Evolutionary conservation across 2,329 filamentous ascomycete genomes (phyloP).

Genomic region (Botryosphaeria dothidea): DNA sequence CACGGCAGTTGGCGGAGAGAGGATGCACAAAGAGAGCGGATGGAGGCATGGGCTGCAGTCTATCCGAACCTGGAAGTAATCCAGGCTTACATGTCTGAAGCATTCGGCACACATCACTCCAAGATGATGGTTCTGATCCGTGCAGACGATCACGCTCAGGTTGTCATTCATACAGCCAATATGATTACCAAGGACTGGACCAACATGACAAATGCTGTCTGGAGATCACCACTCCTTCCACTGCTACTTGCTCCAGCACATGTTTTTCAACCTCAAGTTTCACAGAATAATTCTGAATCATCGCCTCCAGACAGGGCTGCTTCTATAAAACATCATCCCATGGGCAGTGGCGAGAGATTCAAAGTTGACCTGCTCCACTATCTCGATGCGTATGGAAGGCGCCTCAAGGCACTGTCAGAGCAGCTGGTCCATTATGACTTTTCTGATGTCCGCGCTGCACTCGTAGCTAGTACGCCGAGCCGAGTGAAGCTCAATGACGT

Average conservation of each 20-base stretch:
- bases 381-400: slow-evolving; percentile 66
- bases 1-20: slow-evolving; percentile 71
- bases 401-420: slow-evolving; percentile 57
- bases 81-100: slow-evolving; percentile 76
- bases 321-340: slow-evolving; percentile 18
- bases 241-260: slow-evolving; percentile 29
- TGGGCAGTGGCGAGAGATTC: slow-evolving; percentile 70
- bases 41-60: slow-evolving; percentile 64
- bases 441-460: slow-evolving; percentile 63
- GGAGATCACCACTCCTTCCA: slow-evolving; percentile 73
- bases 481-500: slow-evolving; percentile 54
- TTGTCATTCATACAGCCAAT: slow-evolving; percentile 87
- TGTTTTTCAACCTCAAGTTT: background rate
- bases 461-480: slow-evolving; percentile 79
- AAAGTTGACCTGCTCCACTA: slow-evolving; percentile 76
- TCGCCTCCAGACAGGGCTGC: background rate
- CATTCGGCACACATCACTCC: slow-evolving; percentile 81
- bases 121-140: slow-evolving; percentile 87
- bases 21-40: slow-evolving; percentile 56
- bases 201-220: slow-evolving; percentile 84
- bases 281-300: background rate
- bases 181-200: slow-evolving; percentile 87
- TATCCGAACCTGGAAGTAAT: slow-evolving; percentile 71
- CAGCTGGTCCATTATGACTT: slow-evolving; percentile 69
- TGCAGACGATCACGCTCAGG: slow-evolving; percentile 73